phyloP scores from a whole-genome alignment of 179 eudicot species.

The Carnegiea gigantea region DNA sequence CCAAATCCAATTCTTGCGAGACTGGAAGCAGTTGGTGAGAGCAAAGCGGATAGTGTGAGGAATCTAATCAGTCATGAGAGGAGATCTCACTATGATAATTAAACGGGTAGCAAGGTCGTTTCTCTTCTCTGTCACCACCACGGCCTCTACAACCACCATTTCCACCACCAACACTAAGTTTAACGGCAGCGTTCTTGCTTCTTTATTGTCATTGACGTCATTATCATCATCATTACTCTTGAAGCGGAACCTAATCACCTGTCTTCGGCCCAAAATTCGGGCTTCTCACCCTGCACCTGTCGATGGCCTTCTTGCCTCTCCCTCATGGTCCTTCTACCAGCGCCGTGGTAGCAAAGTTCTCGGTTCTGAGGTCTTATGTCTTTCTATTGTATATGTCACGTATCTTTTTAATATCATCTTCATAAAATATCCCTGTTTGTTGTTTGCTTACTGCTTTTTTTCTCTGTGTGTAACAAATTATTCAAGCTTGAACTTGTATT shows the following conservation, averaged over 20 bases:
- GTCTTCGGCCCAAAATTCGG: not conserved
- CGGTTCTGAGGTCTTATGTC: slow-evolving; percentile 34
- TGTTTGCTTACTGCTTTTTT: too few relatives aligned
- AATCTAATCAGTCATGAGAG: not conserved
- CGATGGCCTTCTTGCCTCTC: not conserved
- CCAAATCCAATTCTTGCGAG: not conserved
- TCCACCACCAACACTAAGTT: not conserved
- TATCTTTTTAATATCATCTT: not conserved
- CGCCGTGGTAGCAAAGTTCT: slow-evolving; percentile 40
- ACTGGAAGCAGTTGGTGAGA: not conserved
- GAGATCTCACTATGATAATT: not conserved
- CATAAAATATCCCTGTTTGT: not conserved
- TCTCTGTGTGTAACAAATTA: too few relatives aligned
- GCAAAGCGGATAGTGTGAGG: not conserved
- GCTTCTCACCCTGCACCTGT: not conserved
- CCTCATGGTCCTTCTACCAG: slow-evolving; percentile 35
- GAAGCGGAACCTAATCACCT: not conserved
- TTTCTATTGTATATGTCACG: not conserved
- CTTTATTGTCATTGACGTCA: not conserved
- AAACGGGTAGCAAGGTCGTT: not conserved
- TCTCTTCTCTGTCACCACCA: not conserved
- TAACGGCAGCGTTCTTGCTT: not conserved
- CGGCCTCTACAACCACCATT: too few relatives aligned
- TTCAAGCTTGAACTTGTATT: too few relatives aligned
- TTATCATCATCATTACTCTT: not conserved